Percentiles rank a stretch among this genome's conserved stretches.
Conservation (phyloP, 805 yeast species). For the Helenozyma rhizophorensis region DNA sequence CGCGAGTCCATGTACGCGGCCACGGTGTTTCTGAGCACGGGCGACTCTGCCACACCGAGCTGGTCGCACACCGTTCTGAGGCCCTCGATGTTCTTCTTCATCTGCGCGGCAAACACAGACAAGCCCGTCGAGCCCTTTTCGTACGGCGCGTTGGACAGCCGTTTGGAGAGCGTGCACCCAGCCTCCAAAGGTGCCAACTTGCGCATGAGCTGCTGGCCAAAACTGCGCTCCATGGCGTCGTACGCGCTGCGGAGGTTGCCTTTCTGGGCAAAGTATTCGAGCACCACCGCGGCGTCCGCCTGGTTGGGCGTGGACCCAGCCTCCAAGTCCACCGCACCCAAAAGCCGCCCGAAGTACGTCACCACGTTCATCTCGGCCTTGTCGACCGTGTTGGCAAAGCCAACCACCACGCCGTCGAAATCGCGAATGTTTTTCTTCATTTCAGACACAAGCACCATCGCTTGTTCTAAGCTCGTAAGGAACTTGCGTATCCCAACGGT, state of each 20-base stretch:
- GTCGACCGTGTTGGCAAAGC: constrained; percentile 51
- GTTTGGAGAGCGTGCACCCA: constrained; percentile 39
- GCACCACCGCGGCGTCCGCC: constrained; percentile 8
- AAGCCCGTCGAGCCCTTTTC: constrained; percentile 62
- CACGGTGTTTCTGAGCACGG: constrained; percentile 11
- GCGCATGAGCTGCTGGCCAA: constrained; percentile 5
- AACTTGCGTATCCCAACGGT: constrained; percentile 36
- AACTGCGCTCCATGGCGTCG: constrained; percentile 12
- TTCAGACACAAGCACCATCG: constrained; percentile 44
- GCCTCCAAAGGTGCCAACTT: constrained; percentile 34
- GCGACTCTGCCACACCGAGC: constrained; percentile 8
- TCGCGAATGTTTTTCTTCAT: constrained; percentile 41
- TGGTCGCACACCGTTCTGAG: constrained; percentile 9
- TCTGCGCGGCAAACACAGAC: constrained; percentile 47
- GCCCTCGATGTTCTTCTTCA: constrained; percentile 40
- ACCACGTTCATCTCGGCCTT: constrained; percentile 55
- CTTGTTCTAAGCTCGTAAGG: constrained; percentile 28
- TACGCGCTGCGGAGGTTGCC: constrained; percentile 10
- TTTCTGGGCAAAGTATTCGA: constrained; percentile 9
- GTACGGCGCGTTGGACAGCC: constrained; percentile 40
- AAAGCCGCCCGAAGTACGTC: constrained; percentile 37
- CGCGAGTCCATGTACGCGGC: constrained; percentile 12
- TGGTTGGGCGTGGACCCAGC: constrained; percentile 5
- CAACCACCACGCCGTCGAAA: constrained; percentile 65
- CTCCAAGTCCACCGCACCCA: constrained; percentile 6